Conservation (phyloP, 306 rosid genomes). For the Lotus japonicus region DNA sequence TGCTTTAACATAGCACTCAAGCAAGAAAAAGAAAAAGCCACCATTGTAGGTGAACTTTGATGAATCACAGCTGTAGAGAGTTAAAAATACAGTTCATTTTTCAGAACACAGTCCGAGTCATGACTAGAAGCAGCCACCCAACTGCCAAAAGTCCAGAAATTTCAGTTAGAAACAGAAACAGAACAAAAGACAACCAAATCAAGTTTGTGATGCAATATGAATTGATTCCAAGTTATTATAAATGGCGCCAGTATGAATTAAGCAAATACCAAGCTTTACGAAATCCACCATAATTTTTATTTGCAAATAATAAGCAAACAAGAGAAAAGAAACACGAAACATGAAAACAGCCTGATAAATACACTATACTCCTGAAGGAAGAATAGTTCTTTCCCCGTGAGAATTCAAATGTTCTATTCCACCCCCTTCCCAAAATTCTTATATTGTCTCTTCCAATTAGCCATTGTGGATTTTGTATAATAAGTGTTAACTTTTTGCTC, state of each 20-base stretch:
- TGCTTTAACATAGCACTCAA: constrained; percentile 8
- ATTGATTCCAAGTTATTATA: not conserved
- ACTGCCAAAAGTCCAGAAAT: constrained; percentile 40
- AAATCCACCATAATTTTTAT: not conserved
- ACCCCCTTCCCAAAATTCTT: too few species aligned
- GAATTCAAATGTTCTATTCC: too few species aligned
- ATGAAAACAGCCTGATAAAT: not conserved
- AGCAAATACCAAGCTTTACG: not conserved
- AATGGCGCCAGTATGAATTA: not conserved
- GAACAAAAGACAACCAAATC: not conserved
- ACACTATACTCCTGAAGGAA: not conserved
- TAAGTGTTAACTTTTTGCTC: too few species aligned
- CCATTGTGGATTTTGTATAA: too few species aligned
- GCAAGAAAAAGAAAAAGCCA: not conserved
- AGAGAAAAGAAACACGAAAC: constrained; percentile 7
- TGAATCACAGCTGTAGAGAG: constrained; percentile 7
- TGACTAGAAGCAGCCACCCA: constrained; percentile 74
- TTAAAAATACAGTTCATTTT: not conserved
- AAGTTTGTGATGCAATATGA: not conserved
- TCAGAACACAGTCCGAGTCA: constrained; percentile 8
- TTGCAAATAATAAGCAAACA: not conserved
- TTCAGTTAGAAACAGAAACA: not conserved
- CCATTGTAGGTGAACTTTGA: constrained; percentile 3
- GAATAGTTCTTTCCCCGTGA: not conserved
- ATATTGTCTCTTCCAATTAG: too few species aligned